Percentiles rank a stretch among this genome's conserved stretches.
Evolutionary conservation across 78 protist genomes (phyloP).

Genomic region (Diacronema lutheri): DNA sequence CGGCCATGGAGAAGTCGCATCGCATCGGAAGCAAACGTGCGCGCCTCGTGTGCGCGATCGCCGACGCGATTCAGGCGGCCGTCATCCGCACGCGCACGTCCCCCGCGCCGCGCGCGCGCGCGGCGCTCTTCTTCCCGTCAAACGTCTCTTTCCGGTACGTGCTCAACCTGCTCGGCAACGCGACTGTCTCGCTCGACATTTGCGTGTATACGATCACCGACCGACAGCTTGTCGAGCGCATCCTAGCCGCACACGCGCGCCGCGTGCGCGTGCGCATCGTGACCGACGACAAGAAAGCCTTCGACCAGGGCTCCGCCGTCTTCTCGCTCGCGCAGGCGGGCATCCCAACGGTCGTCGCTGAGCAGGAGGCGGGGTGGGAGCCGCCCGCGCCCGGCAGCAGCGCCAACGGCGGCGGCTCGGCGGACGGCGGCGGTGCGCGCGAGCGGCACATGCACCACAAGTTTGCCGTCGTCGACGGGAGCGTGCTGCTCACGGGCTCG

Average conservation of each 20-base stretch:
- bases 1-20: too few relatives aligned
- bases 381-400: too few relatives aligned
- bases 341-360: not conserved
- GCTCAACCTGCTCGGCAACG: not conserved
- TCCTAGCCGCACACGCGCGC: not conserved
- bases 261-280: slow-evolving; percentile 42
- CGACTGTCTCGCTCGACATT: slow-evolving; percentile 18
- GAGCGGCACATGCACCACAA: slow-evolving; percentile 52
- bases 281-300: slow-evolving; percentile 30
- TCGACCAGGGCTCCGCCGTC: slow-evolving; percentile 28
- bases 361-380: too few relatives aligned
- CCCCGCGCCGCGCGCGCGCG: too few relatives aligned
- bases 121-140: slow-evolving; percentile 1
- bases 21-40: too few relatives aligned
- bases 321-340: slow-evolving; percentile 7
- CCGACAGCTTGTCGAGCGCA: not conserved
- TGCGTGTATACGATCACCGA: slow-evolving; percentile 48
- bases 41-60: too few relatives aligned
- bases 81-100: too few relatives aligned
- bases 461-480: slow-evolving; percentile 35
- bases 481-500: slow-evolving; percentile 36
- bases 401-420: not conserved
- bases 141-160: not conserved
- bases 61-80: too few relatives aligned
- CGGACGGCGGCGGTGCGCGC: not conserved